Percentiles rank a stretch among this genome's conserved stretches.
phyloP scores from a whole-genome alignment of 805 yeast genomes.

The Saccharomycopsis oosterbeekiorum region DNA sequence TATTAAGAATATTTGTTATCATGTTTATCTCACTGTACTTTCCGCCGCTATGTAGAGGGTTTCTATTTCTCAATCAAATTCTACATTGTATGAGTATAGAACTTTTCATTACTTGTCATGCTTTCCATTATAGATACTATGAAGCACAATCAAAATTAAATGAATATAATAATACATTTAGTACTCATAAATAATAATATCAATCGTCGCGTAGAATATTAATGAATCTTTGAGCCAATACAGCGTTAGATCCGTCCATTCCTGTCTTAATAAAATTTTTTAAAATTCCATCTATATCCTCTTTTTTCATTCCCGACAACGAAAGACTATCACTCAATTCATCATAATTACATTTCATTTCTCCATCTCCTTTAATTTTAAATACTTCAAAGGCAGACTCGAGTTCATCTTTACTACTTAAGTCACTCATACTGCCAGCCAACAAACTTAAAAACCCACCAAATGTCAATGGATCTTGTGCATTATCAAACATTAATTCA shows the following conservation, averaged over 20 bases:
- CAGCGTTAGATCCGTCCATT: conserved; percentile 47
- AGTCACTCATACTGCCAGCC: conserved; percentile 42
- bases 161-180: not conserved
- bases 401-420: conserved; percentile 45
- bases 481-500: conserved; percentile 37
- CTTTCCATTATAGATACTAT: not conserved
- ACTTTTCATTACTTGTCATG: too few relatives aligned
- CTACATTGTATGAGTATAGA: too few relatives aligned
- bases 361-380: conserved; percentile 27
- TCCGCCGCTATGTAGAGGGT: too few relatives aligned
- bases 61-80: too few relatives aligned
- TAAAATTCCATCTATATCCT: conserved; percentile 42
- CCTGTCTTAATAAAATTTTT: conserved; percentile 45
- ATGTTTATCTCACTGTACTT: too few relatives aligned
- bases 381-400: conserved; percentile 52
- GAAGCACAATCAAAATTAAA: not conserved
- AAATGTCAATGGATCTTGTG: conserved; percentile 40
- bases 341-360: conserved; percentile 36
- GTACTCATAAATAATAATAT: not conserved
- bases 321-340: conserved; percentile 42
- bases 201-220: conserved; percentile 18
- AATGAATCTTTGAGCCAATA: conserved; percentile 32
- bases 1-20: too few relatives aligned
- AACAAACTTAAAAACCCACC: conserved; percentile 57
- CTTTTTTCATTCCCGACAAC: conserved; percentile 30